These are phyloP conservation scores for Oryza meridionalis DNA, from an alignment of 176 grass and related monocot genomes.

Conservation along the genomic window DNA sequence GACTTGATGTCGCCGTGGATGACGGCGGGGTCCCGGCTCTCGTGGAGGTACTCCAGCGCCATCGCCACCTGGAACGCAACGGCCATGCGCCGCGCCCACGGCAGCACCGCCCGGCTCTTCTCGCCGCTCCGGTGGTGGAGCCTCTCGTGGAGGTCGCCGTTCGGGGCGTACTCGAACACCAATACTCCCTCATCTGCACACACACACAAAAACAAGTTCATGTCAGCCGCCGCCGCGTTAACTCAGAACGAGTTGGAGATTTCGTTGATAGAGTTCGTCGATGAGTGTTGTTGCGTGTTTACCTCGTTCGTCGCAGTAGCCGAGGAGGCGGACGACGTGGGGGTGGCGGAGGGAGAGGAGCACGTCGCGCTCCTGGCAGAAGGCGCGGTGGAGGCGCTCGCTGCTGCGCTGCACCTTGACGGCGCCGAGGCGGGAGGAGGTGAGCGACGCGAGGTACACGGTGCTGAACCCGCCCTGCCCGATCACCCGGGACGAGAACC, in stretches of 20 bases:
- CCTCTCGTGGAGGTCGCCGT: slow-evolving; percentile 60
- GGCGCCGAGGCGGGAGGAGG: slow-evolving; percentile 57
- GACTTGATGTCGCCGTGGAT: slow-evolving; percentile 88
- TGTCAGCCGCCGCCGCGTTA: too few species aligned
- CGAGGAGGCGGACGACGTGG: slow-evolving; percentile 65
- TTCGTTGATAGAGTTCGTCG: background rate
- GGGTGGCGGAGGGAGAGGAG: slow-evolving; percentile 59
- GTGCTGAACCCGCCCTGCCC: slow-evolving; percentile 85
- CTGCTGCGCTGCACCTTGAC: slow-evolving; percentile 74
- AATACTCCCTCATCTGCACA: slow-evolving; percentile 57
- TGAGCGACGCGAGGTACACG: slow-evolving; percentile 65
- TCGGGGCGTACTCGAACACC: slow-evolving; percentile 67
- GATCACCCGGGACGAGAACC: slow-evolving; percentile 70
- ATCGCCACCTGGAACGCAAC: slow-evolving; percentile 65
- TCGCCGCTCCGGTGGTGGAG: slow-evolving; percentile 47
- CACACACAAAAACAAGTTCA: background rate
- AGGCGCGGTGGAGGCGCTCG: slow-evolving; percentile 62
- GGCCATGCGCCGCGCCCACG: slow-evolving; percentile 71
- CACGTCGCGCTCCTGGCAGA: slow-evolving; percentile 66
- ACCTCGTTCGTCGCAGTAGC: slow-evolving; percentile 75
- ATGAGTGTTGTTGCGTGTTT: background rate
- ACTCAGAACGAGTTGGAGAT: too few species aligned
- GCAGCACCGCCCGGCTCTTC: slow-evolving; percentile 13
- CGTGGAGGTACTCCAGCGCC: slow-evolving; percentile 89
- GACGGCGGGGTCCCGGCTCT: slow-evolving; percentile 60